A percentile compares a stretch with the other conserved stretches of the same genome.
These are phyloP conservation scores for Lodderomyces parapsilosis DNA, from an alignment of 1,139 yeast genomes.

Conservation along the genomic window DNA sequence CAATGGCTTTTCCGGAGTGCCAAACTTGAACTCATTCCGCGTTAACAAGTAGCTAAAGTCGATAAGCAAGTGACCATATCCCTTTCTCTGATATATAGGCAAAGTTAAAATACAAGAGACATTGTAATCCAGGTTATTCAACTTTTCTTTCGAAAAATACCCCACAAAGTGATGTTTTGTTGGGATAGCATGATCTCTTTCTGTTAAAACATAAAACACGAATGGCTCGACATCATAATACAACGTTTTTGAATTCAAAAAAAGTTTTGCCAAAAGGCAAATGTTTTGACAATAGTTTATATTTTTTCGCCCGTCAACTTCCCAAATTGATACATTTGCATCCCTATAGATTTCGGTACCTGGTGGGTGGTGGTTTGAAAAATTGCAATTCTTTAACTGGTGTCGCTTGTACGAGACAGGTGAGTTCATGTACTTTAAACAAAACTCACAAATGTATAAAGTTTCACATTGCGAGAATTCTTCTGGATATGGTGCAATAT, in stretches of 20 bases:
- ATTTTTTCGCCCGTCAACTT: slow-evolving; percentile 87
- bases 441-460: slow-evolving; percentile 79
- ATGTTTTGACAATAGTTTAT: slow-evolving; percentile 83
- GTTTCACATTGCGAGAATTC: slow-evolving; percentile 66
- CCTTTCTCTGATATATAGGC: slow-evolving; percentile 84
- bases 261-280: slow-evolving; percentile 84
- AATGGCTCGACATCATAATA: slow-evolving; percentile 96
- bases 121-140: slow-evolving; percentile 72
- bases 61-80: slow-evolving; percentile 85
- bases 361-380: slow-evolving; percentile 68
- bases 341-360: slow-evolving; percentile 88
- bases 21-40: slow-evolving; percentile 70
- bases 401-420: slow-evolving; percentile 72
- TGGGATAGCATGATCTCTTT: slow-evolving; percentile 49
- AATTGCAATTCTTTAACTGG: slow-evolving; percentile 60
- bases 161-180: slow-evolving; percentile 80
- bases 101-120: slow-evolving; percentile 87
- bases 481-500: slow-evolving; percentile 90
- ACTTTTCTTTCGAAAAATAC: slow-evolving; percentile 87
- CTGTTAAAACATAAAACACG: slow-evolving; percentile 80
- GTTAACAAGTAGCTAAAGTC: slow-evolving; percentile 85
- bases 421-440: slow-evolving; percentile 78
- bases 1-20: slow-evolving; percentile 94
- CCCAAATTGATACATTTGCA: slow-evolving; percentile 67
- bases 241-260: slow-evolving; percentile 84